These are phyloP conservation scores for Rhodomyrtus tomentosa DNA, from an alignment of 345 rosid species.

Conservation along the genomic window DNA sequence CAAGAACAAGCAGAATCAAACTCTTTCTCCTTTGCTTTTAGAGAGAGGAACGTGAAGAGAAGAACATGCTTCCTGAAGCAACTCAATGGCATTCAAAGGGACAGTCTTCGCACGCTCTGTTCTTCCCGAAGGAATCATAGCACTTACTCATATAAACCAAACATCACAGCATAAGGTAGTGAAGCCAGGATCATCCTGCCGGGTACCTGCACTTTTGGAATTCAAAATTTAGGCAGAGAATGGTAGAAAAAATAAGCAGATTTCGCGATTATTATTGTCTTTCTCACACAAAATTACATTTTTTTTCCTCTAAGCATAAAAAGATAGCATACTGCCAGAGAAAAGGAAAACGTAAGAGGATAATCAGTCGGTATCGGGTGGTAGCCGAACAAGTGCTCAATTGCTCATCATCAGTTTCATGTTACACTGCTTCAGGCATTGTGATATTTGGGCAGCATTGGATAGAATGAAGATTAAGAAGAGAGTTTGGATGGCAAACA, in stretches of 20 bases:
- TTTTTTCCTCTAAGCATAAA: not conserved
- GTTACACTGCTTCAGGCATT: not conserved
- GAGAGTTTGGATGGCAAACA: not conserved
- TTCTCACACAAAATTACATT: not conserved
- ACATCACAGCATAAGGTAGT: not conserved
- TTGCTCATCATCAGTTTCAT: not conserved
- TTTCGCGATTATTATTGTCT: not conserved
- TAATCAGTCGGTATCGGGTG: not conserved
- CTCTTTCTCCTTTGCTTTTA: not conserved
- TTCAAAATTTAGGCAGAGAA: not conserved
- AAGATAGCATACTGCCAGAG: not conserved
- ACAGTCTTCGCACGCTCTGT: not conserved
- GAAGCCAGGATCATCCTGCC: not conserved
- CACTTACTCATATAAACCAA: not conserved
- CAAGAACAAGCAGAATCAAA: not conserved
- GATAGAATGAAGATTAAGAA: not conserved
- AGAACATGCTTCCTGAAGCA: not conserved
- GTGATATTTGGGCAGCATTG: not conserved
- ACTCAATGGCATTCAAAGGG: not conserved
- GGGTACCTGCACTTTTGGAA: not conserved
- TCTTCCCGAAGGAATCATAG: not conserved
- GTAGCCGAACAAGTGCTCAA: not conserved
- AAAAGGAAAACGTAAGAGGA: not conserved
- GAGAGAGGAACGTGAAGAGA: not conserved
- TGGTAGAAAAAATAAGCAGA: not conserved